Evolutionary conservation across 305 asterid genomes (phyloP), one percentile per base, ranked within the genome.

Genomic region (Solanum hybrid): DNA sequence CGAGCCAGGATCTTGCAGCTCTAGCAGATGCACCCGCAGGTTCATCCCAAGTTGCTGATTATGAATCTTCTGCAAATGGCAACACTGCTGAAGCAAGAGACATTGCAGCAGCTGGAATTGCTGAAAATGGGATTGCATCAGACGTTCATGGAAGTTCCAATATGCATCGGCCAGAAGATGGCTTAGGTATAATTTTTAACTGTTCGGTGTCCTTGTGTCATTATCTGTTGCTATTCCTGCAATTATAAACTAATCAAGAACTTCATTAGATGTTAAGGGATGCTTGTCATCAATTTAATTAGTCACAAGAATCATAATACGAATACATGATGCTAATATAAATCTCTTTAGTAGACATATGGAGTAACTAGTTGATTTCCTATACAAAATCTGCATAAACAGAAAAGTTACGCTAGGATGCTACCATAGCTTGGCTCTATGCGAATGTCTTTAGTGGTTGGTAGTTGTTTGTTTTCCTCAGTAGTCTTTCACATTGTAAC

Each of bases 91-190:
- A 90, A 77, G 90, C 91, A 88, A 95, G 90, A 87, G 91, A 91
- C 91, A 93, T 90, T 71, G 91, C 93, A 86, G 51, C 92, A 5
- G 93, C 89, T 69, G 92, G 86, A 85, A 89, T 91, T 85, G 57
- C 92, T 67, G 98, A 92, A 90, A 97, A 98, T 89, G 99, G 98
- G 89, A 91, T 89, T 77, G 75, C 92, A 88, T 78, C 97, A 76
- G 94, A 94, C 83, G 92, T 93, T 46, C 92, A 91, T 88, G 97
- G 92, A 87, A 89, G 96, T 93, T 93, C 96, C 91, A 93, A 92
- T 88, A 89, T 91, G 92, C 96, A 95, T 89, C 98, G 95, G 90
- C 92, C 94, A 51, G 89, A 92, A 33, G 98, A 94, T 92, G 95
- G 90, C 90, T 91, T 98, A 85, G 99, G 99, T 97, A 96, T 74